phyloP scores from a whole-genome alignment of 2,329 filamentous ascomycete species.

The Aureobasidium melanogenum region DNA sequence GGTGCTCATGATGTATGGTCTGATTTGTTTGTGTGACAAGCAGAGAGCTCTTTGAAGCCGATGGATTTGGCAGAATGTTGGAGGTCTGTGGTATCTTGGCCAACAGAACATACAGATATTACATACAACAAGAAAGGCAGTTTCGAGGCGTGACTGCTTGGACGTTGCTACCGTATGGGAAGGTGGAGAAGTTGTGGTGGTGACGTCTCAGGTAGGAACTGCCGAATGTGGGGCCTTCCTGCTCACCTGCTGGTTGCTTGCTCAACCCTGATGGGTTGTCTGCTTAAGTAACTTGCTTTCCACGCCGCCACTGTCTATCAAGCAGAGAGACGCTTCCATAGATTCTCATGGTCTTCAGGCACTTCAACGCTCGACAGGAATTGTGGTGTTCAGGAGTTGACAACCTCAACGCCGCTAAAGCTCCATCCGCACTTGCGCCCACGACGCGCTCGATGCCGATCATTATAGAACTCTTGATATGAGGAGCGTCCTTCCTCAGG shows the following conservation, averaged over 20 bases:
- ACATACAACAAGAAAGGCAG: background rate
- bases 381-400: background rate
- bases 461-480: background rate
- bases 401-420: background rate
- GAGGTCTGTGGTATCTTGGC: background rate
- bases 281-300: background rate
- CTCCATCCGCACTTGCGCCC: background rate
- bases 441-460: background rate
- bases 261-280: background rate
- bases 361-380: too few relatives aligned
- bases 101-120: background rate
- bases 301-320: background rate
- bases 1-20: background rate
- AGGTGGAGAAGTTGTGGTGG: constrained; percentile 3
- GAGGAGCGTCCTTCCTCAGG: background rate
- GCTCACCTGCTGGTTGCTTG: background rate
- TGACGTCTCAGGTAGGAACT: constrained; percentile 3
- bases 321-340: background rate
- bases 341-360: background rate
- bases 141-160: background rate
- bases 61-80: background rate
- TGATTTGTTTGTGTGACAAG: background rate
- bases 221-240: constrained; percentile 2
- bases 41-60: background rate
- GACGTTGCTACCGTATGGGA: background rate